Evolutionary conservation across 225 moss, liverwort and hornwort species (phyloP).

Genomic region (Sphagnum tenellum): DNA sequence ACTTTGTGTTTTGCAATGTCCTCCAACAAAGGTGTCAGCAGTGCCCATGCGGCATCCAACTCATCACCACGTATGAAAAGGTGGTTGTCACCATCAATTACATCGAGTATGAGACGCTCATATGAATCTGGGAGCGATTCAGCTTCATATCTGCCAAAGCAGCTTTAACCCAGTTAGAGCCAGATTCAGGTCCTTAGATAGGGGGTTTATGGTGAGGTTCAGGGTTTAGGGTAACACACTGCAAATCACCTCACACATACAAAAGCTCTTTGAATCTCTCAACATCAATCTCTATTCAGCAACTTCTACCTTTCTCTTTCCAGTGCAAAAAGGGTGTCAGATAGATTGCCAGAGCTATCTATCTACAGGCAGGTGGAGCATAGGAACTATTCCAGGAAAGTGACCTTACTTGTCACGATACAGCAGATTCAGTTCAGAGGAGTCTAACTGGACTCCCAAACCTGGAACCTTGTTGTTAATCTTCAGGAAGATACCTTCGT

Average conservation of each 20-base stretch:
- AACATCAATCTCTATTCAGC: too few species aligned
- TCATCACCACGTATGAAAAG: slow-evolving; percentile 89
- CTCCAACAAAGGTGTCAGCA: slow-evolving; percentile 69
- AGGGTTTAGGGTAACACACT: too few species aligned
- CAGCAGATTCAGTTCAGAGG: slow-evolving; percentile 72
- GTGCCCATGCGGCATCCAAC: slow-evolving; percentile 64
- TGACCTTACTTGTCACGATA: slow-evolving; percentile 60
- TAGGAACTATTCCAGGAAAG: not conserved
- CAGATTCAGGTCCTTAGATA: too few species aligned
- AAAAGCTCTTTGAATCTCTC: too few species aligned
- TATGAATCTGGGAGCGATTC: slow-evolving; percentile 65
- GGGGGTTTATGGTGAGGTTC: too few species aligned
- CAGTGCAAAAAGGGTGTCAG: not conserved
- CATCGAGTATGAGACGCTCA: slow-evolving; percentile 88
- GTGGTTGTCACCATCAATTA: slow-evolving; percentile 74
- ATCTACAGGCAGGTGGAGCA: too few species aligned
- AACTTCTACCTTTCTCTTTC: not conserved
- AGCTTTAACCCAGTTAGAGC: too few species aligned
- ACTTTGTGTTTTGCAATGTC: slow-evolving; percentile 60
- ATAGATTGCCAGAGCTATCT: too few species aligned
- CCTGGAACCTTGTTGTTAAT: slow-evolving; percentile 97
- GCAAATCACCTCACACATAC: too few species aligned
- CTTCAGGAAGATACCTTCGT: slow-evolving; percentile 73
- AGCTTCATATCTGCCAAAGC: slow-evolving; percentile 38
- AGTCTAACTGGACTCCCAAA: slow-evolving; percentile 65